Conservation (phyloP, 805 yeast species). For the Millerago galiae region DNA sequence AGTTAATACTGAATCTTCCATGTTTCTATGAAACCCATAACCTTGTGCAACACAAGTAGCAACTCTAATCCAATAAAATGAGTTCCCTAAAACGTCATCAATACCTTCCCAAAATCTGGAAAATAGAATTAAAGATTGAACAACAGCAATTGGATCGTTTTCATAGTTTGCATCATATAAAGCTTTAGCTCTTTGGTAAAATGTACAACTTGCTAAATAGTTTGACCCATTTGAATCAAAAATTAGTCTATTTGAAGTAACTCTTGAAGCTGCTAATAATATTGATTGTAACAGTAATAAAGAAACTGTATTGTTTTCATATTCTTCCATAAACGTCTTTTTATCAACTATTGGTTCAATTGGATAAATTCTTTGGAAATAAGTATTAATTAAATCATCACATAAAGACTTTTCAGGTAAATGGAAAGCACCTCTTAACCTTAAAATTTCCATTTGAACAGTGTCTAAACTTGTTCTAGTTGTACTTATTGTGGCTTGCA, state of each 20-base stretch:
- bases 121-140: slow-evolving; percentile 56
- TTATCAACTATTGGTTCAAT: slow-evolving; percentile 62
- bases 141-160: slow-evolving; percentile 51
- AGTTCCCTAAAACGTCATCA: slow-evolving; percentile 58
- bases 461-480: slow-evolving; percentile 34
- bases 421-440: slow-evolving; percentile 62
- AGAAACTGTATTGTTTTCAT: slow-evolving; percentile 52
- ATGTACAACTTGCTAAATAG: slow-evolving; percentile 49
- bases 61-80: slow-evolving; percentile 63
- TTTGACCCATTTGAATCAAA: slow-evolving; percentile 39
- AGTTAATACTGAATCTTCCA: slow-evolving; percentile 31
- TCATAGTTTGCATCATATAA: slow-evolving; percentile 66
- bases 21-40: slow-evolving; percentile 64
- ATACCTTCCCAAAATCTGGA: slow-evolving; percentile 74
- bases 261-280: slow-evolving; percentile 61
- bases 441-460: slow-evolving; percentile 59
- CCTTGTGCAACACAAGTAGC: slow-evolving; percentile 71
- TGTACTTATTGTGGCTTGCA: slow-evolving; percentile 22
- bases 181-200: slow-evolving; percentile 69
- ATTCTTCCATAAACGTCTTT: slow-evolving; percentile 51
- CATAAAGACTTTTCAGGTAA: slow-evolving; percentile 56
- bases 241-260: slow-evolving; percentile 46
- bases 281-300: slow-evolving; percentile 61
- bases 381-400: slow-evolving; percentile 53
- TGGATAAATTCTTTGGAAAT: slow-evolving; percentile 62